Percentiles rank a stretch among this genome's conserved stretches.
These are phyloP conservation scores for Boletus coccyginus DNA, from an alignment of 768 basidiomycete genomes.

Conservation along the genomic window DNA sequence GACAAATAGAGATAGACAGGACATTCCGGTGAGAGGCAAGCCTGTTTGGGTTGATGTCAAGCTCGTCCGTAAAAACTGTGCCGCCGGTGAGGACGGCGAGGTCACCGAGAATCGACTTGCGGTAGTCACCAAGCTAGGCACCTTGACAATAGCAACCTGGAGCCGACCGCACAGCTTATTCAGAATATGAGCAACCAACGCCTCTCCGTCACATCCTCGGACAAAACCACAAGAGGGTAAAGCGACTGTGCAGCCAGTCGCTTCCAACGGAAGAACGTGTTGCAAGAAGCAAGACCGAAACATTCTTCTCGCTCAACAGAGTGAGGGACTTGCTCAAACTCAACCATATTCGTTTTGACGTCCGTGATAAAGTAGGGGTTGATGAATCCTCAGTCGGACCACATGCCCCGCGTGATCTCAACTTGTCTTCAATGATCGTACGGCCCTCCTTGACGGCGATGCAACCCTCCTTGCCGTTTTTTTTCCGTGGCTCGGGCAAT, in stretches of 20 bases:
- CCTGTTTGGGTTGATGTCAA: constrained; percentile 96
- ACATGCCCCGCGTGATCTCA: constrained; percentile 99
- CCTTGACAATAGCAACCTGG: constrained; percentile 91
- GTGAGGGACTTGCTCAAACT: constrained; percentile 95
- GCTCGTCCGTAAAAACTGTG: constrained; percentile 93
- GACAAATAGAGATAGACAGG: no score
- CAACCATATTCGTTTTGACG: constrained; percentile 92
- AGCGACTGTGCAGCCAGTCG: constrained; percentile 74
- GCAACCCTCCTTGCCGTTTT: constrained; percentile 98
- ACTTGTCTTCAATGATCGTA: constrained; percentile 93
- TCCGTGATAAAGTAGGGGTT: constrained; percentile 98
- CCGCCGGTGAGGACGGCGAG: constrained; percentile 96
- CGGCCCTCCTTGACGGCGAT: constrained; percentile 99
- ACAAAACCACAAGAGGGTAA: constrained; percentile 91
- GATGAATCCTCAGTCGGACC: constrained; percentile 97
- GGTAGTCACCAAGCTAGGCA: constrained; percentile 97
- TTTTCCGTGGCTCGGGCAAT: constrained; percentile 99
- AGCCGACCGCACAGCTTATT: constrained; percentile 99
- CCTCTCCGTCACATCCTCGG: constrained; percentile 96
- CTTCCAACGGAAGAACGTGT: no score
- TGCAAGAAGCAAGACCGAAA: constrained; percentile 84
- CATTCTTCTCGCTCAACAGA: constrained; percentile 96
- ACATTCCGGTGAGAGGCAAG: no score
- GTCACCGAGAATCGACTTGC: constrained; percentile 96
- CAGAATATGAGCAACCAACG: constrained; percentile 94